A percentile compares a stretch with the other conserved stretches of the same genome.
Evolutionary conservation across 2,329 filamentous ascomycete species (phyloP).

Genomic region (Alternaria incomplexa): DNA sequence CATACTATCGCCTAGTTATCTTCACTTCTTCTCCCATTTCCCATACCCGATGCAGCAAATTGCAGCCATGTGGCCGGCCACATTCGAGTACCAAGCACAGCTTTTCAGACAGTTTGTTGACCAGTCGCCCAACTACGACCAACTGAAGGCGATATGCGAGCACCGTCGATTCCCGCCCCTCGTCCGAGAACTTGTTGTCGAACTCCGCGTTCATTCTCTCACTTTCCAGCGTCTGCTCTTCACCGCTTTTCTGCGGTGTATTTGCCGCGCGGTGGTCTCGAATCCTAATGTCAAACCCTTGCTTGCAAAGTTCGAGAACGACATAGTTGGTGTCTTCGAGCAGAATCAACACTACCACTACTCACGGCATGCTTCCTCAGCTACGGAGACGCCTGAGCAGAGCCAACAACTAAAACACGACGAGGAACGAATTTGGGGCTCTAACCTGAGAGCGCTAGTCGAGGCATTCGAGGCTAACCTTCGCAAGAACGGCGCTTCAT

Average conservation of each 20-base stretch:
- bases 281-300: neutral
- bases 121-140: constrained; percentile 39
- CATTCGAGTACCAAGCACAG: constrained; percentile 42
- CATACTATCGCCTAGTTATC: constrained; percentile 47
- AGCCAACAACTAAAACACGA: neutral
- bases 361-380: neutral
- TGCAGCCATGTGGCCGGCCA: constrained; percentile 29
- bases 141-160: constrained; percentile 23
- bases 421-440: constrained; percentile 10
- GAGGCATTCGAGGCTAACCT: neutral
- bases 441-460: constrained; percentile 6
- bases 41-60: constrained; percentile 47
- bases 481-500: neutral
- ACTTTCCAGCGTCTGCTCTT: constrained; percentile 63
- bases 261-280: constrained; percentile 37
- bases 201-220: constrained; percentile 57
- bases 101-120: constrained; percentile 49
- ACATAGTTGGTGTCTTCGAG: constrained; percentile 3
- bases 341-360: constrained; percentile 16
- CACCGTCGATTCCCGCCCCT: constrained; percentile 58
- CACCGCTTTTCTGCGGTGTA: constrained; percentile 54
- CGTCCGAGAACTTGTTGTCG: constrained; percentile 61
- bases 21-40: constrained; percentile 57
- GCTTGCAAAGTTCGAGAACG: constrained; percentile 12
- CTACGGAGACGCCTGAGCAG: neutral